Evolutionary conservation across 2,329 filamentous ascomycete genomes (phyloP), one percentile per base, ranked within the genome.

Genomic region (Fusarium sp.): DNA sequence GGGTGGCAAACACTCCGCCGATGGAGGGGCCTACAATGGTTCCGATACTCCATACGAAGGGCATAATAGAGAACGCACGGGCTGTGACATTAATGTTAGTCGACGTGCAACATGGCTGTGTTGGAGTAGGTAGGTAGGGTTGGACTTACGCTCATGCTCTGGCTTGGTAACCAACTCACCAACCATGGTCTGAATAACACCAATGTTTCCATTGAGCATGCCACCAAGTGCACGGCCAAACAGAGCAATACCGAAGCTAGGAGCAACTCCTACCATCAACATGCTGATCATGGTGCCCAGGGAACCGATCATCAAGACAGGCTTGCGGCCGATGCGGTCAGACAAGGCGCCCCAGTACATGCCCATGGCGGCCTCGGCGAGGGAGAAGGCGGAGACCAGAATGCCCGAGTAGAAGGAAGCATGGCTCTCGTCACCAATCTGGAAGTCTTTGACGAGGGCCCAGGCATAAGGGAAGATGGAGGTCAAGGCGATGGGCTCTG

Each of bases 391-490:
- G 12, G 94, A 95, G 73, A 97, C 94, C 79, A 97, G 89, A 71
- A 96, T 85, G 53, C 95, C 95, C 31, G 95, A 92, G 81, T 97
- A 97, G 82, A 93, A 95, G 39, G 91, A 97, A 65, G 93, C 93
- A 89, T 95, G 89, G 81, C 88, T 84, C 72, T 90, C 88, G 73
- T 89, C 87, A 67, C 91, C 92, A 73, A 95, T 86, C 41, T 93
- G 77, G 80, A 94, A 94, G 73, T 90, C 86, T 80, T 93, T 93
- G 72, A 95, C 91, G 73, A 95, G 90, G 65, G 92, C 88, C 92
- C 92, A 97, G 65, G 93, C 93, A 80, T 97, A 98, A 18, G 95
- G 95, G 75, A 95, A 97, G 80, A 97, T 96, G 77, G 93, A 96
- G 2, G 94, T 97, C 70, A 98, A 88, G 53, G 95, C 94, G 74